phyloP scores from a whole-genome alignment of 1,139 yeast genomes.

The Yamadazyma siamensis region DNA sequence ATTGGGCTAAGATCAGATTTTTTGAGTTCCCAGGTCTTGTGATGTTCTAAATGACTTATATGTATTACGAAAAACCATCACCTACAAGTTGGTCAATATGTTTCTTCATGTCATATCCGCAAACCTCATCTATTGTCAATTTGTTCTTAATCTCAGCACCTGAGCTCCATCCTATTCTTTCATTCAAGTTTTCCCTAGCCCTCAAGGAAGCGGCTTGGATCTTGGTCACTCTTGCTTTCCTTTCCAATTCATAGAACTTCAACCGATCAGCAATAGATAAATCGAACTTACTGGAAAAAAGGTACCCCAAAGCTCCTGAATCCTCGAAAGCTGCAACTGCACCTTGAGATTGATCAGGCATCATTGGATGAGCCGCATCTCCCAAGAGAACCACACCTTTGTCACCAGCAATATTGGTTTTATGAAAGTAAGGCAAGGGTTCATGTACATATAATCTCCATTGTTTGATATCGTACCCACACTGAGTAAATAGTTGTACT shows the following conservation, averaged over 20 bases:
- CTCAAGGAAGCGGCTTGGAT: slow-evolving; percentile 26
- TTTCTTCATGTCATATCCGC: slow-evolving; percentile 24
- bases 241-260: slow-evolving; percentile 18
- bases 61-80: background rate
- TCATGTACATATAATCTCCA: slow-evolving; percentile 28
- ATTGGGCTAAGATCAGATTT: slow-evolving; percentile 20
- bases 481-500: slow-evolving; percentile 18
- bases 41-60: slow-evolving; percentile 13
- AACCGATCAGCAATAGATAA: slow-evolving; percentile 18
- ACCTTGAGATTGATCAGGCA: slow-evolving; percentile 40
- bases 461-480: slow-evolving; percentile 27
- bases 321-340: slow-evolving; percentile 40
- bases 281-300: slow-evolving; percentile 15
- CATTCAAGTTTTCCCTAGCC: slow-evolving; percentile 26
- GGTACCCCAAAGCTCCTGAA: slow-evolving; percentile 19
- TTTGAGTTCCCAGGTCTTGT: slow-evolving; percentile 20
- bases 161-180: slow-evolving; percentile 27
- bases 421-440: slow-evolving; percentile 22
- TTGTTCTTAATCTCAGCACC: slow-evolving; percentile 16
- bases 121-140: slow-evolving; percentile 27
- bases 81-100: slow-evolving; percentile 15
- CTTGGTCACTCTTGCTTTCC: slow-evolving; percentile 24
- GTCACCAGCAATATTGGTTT: slow-evolving; percentile 15
- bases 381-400: slow-evolving; percentile 26
- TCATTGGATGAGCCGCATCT: slow-evolving; percentile 39